phyloP scores from a whole-genome alignment of 768 basidiomycete genomes.

The Agaricus subrufescens region DNA sequence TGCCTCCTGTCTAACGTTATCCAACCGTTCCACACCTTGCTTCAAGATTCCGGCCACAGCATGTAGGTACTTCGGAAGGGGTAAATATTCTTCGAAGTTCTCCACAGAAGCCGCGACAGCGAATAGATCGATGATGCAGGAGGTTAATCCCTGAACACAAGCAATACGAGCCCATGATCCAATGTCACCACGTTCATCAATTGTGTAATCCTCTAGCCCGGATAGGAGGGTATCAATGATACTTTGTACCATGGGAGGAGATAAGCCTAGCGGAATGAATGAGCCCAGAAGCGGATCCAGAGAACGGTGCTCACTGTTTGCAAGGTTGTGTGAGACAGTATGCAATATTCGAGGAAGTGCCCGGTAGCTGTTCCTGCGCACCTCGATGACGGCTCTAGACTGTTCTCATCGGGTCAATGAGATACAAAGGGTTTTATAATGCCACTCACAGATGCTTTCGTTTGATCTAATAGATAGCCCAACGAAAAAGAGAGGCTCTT shows the following conservation, averaged over 20 bases:
- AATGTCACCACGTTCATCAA: slow-evolving; percentile 93
- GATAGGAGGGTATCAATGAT: slow-evolving; percentile 53
- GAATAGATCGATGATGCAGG: slow-evolving; percentile 49
- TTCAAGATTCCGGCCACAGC: slow-evolving; percentile 71
- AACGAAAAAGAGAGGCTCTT: slow-evolving; percentile 29
- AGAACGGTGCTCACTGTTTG: slow-evolving; percentile 35
- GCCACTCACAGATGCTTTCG: slow-evolving; percentile 49
- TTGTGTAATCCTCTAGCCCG: slow-evolving; percentile 88
- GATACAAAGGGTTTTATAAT: slow-evolving; percentile 13
- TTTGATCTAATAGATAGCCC: slow-evolving; percentile 52
- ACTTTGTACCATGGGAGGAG: slow-evolving; percentile 36
- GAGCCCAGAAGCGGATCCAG: slow-evolving; percentile 6
- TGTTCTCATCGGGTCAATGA: slow-evolving; percentile 8
- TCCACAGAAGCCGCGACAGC: slow-evolving; percentile 33
- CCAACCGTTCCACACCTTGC: slow-evolving; percentile 87
- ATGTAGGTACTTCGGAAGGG: slow-evolving; percentile 49
- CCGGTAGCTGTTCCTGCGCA: slow-evolving; percentile 33
- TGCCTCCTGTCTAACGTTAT: slow-evolving; percentile 82
- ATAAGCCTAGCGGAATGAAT: slow-evolving; percentile 37
- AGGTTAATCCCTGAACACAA: slow-evolving; percentile 63
- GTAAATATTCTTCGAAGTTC: slow-evolving; percentile 55
- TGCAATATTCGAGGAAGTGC: slow-evolving; percentile 47
- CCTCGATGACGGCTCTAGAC: slow-evolving; percentile 32
- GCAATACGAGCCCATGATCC: slow-evolving; percentile 92
- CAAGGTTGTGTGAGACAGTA: slow-evolving; percentile 37